Evolutionary conservation across 495 filamentous ascomycete genomes (phyloP).

Genomic region (Paragyromitra xinjiangensis): DNA sequence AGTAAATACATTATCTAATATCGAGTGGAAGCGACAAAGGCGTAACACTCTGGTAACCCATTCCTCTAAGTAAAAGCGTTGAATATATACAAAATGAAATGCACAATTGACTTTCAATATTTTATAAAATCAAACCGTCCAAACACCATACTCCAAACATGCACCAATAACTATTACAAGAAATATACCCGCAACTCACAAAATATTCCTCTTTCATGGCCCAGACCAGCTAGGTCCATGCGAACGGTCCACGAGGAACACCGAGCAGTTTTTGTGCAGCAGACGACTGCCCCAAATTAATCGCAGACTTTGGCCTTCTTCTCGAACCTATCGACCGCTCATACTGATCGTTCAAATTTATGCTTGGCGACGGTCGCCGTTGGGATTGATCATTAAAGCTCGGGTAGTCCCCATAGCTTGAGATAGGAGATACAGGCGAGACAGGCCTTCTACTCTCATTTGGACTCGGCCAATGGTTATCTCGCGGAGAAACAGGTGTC

Average conservation of each 20-base stretch:
- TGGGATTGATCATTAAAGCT: not conserved
- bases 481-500: slow-evolving; percentile 23
- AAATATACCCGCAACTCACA: not conserved
- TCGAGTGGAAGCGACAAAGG: no score
- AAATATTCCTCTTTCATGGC: not conserved
- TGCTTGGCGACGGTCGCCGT: not conserved
- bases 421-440: slow-evolving; percentile 35
- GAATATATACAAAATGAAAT: no score
- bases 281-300: slow-evolving; percentile 20
- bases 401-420: not conserved
- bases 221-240: slow-evolving; percentile 11
- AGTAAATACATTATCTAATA: no score
- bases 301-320: slow-evolving; percentile 38
- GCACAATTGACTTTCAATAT: not conserved
- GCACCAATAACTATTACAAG: not conserved
- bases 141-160: not conserved
- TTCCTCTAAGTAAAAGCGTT: no score
- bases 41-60: no score
- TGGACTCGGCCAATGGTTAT: not conserved
- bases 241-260: slow-evolving; percentile 12
- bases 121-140: not conserved
- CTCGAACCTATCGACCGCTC: not conserved
- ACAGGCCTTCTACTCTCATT: not conserved
- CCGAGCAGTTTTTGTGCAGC: slow-evolving; percentile 1
- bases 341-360: slow-evolving; percentile 2